Base-by-base conservation (phyloP, 352 stramenopile species). In the Nothophytophthora sp. region DNA sequence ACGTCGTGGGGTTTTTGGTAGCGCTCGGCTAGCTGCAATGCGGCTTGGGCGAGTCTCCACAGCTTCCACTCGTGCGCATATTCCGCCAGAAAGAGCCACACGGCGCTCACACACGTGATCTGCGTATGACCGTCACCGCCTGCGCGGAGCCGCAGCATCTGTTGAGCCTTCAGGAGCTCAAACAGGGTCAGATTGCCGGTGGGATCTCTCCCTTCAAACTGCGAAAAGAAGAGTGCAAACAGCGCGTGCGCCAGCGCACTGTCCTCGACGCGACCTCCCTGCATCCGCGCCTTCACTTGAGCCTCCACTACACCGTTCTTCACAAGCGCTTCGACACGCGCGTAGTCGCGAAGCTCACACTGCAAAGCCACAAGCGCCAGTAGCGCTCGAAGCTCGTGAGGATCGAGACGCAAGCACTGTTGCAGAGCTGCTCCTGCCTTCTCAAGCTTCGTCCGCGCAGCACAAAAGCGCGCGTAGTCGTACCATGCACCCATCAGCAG, bases 161-260 rank as follows among this genome's bases (percentile, higher is more conserved):
- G 52, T 28, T 82, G 70, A 3, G 84, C 77, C 34, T 76, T 73
- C 11, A 90, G 56, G 27, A 92, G 55, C 59, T 94, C 81, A 35
- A 90, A 77, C 11, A 81, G 60, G 16, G 67, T 50, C 20, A 91
- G 52, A 44, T 91, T 92, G 2, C 78, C 77, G 2, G 77, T 89
- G 2, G 24, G 24, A 32, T 91, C 82, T 30, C 44, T 52, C 5
- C 47, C 62, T 0, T 75, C 74, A 29, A 55, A 55, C 27, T 80
- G 57, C 7, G 58, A 48, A 47, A 77, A 92, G 51, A 73, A 86
- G 24, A 84, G 69, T 9, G 73, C 84, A 20, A 90, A 62, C 12
- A 94, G 59, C 37, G 61, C 73, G 38, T 94, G 84, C 9, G 74
- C 70, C 9, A 82, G 58, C 13, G 63, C 63, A 20, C 73, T 30